Percentiles rank a stretch among this genome's conserved stretches.
Evolutionary conservation across 371 early-diverging fungal species (phyloP).

Genomic region (Mortierella sp.): DNA sequence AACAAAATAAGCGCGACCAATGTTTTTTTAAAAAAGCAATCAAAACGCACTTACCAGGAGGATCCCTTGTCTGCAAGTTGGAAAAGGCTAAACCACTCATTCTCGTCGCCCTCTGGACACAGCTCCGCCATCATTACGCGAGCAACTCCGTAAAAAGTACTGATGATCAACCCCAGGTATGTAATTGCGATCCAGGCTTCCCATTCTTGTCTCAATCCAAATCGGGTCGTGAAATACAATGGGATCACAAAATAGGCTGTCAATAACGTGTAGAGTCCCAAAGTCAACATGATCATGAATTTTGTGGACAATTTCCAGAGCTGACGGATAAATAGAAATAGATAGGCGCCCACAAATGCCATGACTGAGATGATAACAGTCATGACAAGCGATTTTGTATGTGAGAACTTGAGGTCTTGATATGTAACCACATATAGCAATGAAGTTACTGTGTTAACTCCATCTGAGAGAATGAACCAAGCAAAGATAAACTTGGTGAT

Average conservation of each 20-base stretch:
- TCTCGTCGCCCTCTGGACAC: conserved; percentile 69
- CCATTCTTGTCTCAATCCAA: conserved; percentile 54
- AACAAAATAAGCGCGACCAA: too few species aligned
- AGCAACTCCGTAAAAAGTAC: conserved; percentile 70
- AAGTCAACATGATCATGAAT: conserved; percentile 36
- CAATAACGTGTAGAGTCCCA: conserved; percentile 24
- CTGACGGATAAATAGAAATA: conserved; percentile 57
- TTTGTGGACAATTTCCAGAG: conserved; percentile 40
- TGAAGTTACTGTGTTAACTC: conserved; percentile 65
- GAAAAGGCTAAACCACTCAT: conserved; percentile 72
- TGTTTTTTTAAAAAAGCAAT: neutral
- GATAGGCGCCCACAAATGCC: conserved; percentile 61
- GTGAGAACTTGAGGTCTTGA: conserved; percentile 46
- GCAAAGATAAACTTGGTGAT: conserved; percentile 67
- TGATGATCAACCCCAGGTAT: conserved; percentile 68
- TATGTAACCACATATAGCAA: conserved; percentile 56
- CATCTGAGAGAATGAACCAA: conserved; percentile 73
- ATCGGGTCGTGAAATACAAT: conserved; percentile 43
- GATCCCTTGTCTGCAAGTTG: conserved; percentile 72
- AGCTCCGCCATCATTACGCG: conserved; percentile 72
- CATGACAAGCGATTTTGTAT: conserved; percentile 40
- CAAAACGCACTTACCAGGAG: conserved; percentile 51
- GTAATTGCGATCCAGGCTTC: conserved; percentile 66
- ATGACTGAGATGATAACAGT: conserved; percentile 52
- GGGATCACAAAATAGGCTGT: conserved; percentile 44